These are phyloP conservation scores for Botrytis cinerea DNA, from an alignment of 2,329 filamentous ascomycete species.

Conservation along the genomic window DNA sequence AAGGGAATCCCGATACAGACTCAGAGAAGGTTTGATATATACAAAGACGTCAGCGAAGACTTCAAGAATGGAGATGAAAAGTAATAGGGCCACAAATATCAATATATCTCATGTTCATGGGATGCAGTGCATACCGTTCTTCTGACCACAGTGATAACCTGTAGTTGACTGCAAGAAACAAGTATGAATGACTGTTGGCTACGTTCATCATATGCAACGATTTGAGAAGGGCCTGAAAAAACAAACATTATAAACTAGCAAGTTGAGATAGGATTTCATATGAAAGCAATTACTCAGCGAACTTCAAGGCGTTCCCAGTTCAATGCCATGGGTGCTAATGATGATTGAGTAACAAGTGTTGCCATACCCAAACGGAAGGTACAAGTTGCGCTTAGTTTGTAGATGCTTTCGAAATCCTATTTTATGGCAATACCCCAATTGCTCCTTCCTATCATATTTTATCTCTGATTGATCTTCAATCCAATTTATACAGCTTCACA, in stretches of 20 bases:
- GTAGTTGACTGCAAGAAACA: not conserved
- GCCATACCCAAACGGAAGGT: not conserved
- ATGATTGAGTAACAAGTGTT: not conserved
- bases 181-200: not conserved
- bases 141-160: not conserved
- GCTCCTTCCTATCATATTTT: not conserved
- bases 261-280: not conserved
- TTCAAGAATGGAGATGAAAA: slow-evolving; percentile 16
- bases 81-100: not conserved
- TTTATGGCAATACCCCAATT: not conserved
- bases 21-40: slow-evolving; percentile 93
- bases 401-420: not conserved
- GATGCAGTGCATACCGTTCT: not conserved
- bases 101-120: not conserved
- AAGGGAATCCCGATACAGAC: slow-evolving; percentile 80
- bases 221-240: not conserved
- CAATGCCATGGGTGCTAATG: not conserved
- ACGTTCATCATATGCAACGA: not conserved
- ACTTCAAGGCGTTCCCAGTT: not conserved
- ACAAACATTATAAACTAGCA: not conserved
- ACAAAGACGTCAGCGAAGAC: slow-evolving; percentile 78
- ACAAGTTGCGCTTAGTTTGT: slow-evolving; percentile 1
- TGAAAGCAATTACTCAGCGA: not conserved
- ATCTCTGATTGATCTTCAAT: not conserved
- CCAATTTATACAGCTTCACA: not conserved